These are phyloP conservation scores for Bipolaris sorokiniana DNA, from an alignment of 2,329 filamentous ascomycete genomes.

Conservation along the genomic window DNA sequence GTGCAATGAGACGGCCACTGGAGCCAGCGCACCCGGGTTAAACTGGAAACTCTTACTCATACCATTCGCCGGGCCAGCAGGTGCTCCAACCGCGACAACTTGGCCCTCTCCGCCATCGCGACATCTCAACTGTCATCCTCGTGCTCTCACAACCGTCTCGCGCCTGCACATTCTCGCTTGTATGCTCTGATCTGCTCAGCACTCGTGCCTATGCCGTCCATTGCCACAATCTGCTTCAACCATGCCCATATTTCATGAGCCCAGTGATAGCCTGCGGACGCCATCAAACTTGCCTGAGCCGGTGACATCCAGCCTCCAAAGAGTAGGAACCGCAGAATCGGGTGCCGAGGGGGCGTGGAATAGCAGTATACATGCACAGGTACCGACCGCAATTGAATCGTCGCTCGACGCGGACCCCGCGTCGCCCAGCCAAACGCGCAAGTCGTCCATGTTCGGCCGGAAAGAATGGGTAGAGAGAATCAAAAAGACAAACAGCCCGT, in stretches of 20 bases:
- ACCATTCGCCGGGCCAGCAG: conserved; percentile 38
- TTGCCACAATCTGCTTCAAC: conserved; percentile 23
- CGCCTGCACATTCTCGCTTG: conserved; percentile 17
- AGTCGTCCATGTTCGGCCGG: conserved; percentile 60
- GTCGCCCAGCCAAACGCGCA: conserved; percentile 30
- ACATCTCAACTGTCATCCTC: conserved; percentile 25
- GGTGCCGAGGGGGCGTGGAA: conserved; percentile 15
- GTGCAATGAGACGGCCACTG: conserved; percentile 33
- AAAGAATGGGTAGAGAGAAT: conserved; percentile 82
- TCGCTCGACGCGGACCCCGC: conserved; percentile 18
- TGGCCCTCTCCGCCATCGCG: conserved; percentile 32
- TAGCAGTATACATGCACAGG: conserved; percentile 14
- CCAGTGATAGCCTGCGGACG: conserved; percentile 35
- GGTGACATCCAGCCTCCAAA: conserved; percentile 22
- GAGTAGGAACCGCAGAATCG: conserved; percentile 21
- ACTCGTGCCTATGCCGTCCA: conserved; percentile 35
- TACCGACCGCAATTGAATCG: conserved; percentile 6
- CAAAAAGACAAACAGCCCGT: conserved; percentile 77
- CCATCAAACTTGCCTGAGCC: conserved; percentile 24
- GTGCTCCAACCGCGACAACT: conserved; percentile 41
- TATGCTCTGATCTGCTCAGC: conserved; percentile 8
- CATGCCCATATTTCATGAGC: conserved; percentile 52
- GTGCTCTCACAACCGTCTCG: conserved; percentile 24
- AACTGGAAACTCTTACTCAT: conserved; percentile 38
- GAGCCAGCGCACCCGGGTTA: conserved; percentile 43